Base-by-base conservation (phyloP, 208 protist species). In the Porcisia deanei region DNA sequence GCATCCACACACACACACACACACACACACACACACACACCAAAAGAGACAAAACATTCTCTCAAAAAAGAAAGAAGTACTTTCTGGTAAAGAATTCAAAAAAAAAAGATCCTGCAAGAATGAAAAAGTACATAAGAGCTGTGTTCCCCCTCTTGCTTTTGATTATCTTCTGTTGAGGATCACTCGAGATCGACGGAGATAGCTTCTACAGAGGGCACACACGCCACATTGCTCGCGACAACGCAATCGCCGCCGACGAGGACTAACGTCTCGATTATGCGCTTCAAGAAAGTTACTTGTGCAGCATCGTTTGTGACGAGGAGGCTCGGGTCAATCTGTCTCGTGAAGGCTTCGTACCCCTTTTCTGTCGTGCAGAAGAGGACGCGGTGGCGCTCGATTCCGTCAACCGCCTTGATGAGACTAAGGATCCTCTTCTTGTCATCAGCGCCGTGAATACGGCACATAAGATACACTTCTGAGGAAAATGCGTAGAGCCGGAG, bases 351-450 rank as follows among this genome's bases (percentile, higher is more conserved):
- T 49, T 94, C 89, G 76, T 95, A 97, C 0, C 91, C 93, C 71
- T 95, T 95, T 55, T 72, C 71, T 1, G 91, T 96, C 41, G 87
- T 86, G 69, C 89, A 95, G 71, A 97, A 97, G 39, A 97, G 87
- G 70, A 97, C 85, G 25, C 87, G 84, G 76, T 96, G 89, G 37
- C 93, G 89, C 69, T 82, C 66, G 49, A 97, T 60, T 18, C 85
- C 81, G 16, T 84, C 76, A 1, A 94, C 83, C 47, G 57, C 80
- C 7, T 79, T 73, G 14, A 96, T 66, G 71, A 85, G 78, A 18
- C 59, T 39, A 47, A 91, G 77, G 66, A 95, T 82, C 1, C 34
- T 55, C 37, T 80, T 82, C 60, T 90, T 95, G 41, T 94, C 85
- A 20, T 85, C 75, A 10, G 76, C 76, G 43, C 66, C 74, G 12